These are phyloP conservation scores for Pythium insidiosum DNA, from an alignment of 352 stramenopile genomes.

Conservation along the genomic window DNA sequence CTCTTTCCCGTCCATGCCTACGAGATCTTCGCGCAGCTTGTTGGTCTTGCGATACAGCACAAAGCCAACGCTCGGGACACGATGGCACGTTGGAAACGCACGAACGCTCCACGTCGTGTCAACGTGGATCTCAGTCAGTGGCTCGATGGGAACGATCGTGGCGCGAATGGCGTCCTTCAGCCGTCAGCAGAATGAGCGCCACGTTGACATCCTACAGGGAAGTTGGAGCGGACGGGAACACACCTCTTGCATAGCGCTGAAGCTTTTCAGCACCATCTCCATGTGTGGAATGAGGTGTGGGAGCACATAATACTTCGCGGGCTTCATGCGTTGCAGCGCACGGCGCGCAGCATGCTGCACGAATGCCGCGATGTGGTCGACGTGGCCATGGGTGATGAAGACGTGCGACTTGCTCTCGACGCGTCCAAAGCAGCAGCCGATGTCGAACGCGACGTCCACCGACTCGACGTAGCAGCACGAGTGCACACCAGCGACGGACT, in stretches of 20 bases:
- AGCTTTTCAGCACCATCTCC: slow-evolving; percentile 40
- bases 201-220: no score
- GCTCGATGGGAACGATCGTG: slow-evolving; percentile 35
- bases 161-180: slow-evolving; percentile 40
- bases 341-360: slow-evolving; percentile 53
- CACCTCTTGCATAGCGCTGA: slow-evolving; percentile 52
- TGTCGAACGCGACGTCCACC: slow-evolving; percentile 70
- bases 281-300: slow-evolving; percentile 39
- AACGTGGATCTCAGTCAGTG: slow-evolving; percentile 47
- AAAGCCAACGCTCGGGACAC: slow-evolving; percentile 70
- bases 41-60: slow-evolving; percentile 57
- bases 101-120: slow-evolving; percentile 50
- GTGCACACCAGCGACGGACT: slow-evolving; percentile 61
- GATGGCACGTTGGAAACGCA: slow-evolving; percentile 58
- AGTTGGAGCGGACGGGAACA: no score
- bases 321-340: slow-evolving; percentile 34
- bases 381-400: slow-evolving; percentile 85
- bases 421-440: slow-evolving; percentile 41
- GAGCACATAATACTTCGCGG: slow-evolving; percentile 66
- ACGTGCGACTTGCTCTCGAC: slow-evolving; percentile 58
- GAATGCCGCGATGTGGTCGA: slow-evolving; percentile 72
- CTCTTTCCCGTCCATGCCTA: slow-evolving; percentile 23
- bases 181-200: no score
- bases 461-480: slow-evolving; percentile 73
- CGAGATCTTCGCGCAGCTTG: slow-evolving; percentile 42